Evolutionary conservation across 2,329 filamentous ascomycete species (phyloP), one percentile per base, ranked within the genome.

Genomic region (Ceratocystis ficicola): DNA sequence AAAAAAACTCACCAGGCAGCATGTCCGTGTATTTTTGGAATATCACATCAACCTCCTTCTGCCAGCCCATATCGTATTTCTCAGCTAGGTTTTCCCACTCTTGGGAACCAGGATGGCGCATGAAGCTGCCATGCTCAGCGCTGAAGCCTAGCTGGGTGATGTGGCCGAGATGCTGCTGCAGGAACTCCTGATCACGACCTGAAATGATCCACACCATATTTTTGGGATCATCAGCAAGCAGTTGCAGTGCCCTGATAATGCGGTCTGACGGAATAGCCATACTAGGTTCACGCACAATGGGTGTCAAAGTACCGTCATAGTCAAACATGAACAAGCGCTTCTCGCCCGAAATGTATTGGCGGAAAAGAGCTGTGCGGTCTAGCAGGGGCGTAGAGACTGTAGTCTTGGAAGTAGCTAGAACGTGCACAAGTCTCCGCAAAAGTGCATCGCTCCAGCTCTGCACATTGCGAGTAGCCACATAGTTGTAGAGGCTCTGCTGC

Each of bases 141-240:
- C 90, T 95, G 72, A 99, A 87, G n/a, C 94, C 94, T 12, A 99
- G 80, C 72, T 89, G 86, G 1, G 84, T 75, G 70, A 97, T 95
- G 75, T 95, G 88, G n/a, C 93, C 94, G 74, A 97, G 86, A 78
- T 93, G 92, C 70, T 95, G 87, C 70, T 88, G 85, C 67, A 99
- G 77, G 76, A 99, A 99, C 6, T 87, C 87, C 73, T 96, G 91
- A 72, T 97, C 93, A 69, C 94, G 86, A 10, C 94, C 94, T 64
- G 90, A 95, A 72, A 99, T 96, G 73, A 99, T 95, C 94, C 94
- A 99, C n/a, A 99, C 91, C 1, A 86, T 82, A 72, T 97, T 99
- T 66, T 81, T 80, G 17, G 87, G 84, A 73, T 97, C 90, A 0
- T 87, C 81, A 0, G 92, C 88, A 52, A 99, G 80, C 10, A 83